phyloP scores from a whole-genome alignment of 2,329 filamentous ascomycete genomes.

The Colletotrichum lini region DNA sequence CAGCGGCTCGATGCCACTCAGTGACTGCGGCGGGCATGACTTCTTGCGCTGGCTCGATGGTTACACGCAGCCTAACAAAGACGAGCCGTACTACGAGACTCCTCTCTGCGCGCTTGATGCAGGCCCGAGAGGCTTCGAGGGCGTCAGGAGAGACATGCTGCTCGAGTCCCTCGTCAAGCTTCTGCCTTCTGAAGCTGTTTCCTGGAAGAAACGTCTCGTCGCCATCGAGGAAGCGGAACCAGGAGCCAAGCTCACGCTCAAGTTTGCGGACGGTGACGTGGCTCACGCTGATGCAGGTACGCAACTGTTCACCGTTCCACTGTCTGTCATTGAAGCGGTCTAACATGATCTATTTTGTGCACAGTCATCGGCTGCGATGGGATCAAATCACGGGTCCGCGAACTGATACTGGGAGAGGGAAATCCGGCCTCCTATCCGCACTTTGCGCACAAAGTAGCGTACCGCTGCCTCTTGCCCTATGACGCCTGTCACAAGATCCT shows the following conservation, averaged over 20 bases:
- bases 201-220: conserved; percentile 21
- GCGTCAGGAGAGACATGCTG: conserved; percentile 2
- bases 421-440: background rate
- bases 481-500: conserved; percentile 9
- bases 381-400: conserved; percentile 55
- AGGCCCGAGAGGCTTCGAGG: background rate
- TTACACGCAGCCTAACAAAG: background rate
- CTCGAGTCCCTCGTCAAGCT: conserved; percentile 28
- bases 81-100: conserved; percentile 2
- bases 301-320: background rate
- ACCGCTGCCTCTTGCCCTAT: conserved; percentile 35
- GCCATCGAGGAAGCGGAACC: background rate
- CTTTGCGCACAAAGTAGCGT: conserved; percentile 46
- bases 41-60: background rate
- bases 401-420: background rate
- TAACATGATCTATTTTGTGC: background rate
- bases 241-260: background rate
- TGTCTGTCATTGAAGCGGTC: background rate
- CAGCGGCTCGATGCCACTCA: conserved; percentile 3
- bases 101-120: conserved; percentile 3
- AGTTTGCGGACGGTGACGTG: background rate
- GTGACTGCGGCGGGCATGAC: background rate
- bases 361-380: conserved; percentile 70
- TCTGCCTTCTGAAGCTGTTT: conserved; percentile 20
- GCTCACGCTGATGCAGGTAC: background rate